phyloP scores from a whole-genome alignment of 169 alveolate species.

The Theileria equi region DNA sequence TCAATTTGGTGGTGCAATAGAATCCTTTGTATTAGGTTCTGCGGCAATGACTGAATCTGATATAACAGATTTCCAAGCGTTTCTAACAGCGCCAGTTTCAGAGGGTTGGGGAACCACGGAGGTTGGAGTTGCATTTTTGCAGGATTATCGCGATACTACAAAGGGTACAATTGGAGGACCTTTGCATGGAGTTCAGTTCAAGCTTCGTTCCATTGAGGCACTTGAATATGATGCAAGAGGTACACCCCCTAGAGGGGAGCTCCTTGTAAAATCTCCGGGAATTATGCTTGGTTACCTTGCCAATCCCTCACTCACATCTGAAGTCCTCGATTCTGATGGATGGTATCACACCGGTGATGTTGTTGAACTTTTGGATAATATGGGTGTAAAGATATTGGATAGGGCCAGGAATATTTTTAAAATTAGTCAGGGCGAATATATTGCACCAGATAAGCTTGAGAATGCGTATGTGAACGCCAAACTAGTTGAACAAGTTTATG shows the following conservation, averaged over 20 bases:
- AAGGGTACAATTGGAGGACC: constrained; percentile 79
- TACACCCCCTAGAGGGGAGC: constrained; percentile 73
- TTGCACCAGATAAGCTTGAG: constrained; percentile 94
- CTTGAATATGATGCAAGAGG: constrained; percentile 71
- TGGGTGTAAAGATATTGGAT: constrained; percentile 89
- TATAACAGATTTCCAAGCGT: constrained; percentile 63
- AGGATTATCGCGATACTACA: constrained; percentile 62
- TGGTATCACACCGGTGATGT: constrained; percentile 92
- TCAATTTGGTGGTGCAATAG: constrained; percentile 69
- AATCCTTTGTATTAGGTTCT: constrained; percentile 71
- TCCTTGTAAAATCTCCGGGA: constrained; percentile 80
- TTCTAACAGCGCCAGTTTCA: constrained; percentile 61
- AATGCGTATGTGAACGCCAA: constrained; percentile 68
- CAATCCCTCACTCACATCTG: constrained; percentile 81
- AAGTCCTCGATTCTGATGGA: constrained; percentile 86
- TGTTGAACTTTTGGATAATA: constrained; percentile 78
- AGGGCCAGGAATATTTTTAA: constrained; percentile 92
- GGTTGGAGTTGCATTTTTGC: constrained; percentile 68
- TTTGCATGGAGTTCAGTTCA: constrained; percentile 57
- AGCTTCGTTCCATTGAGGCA: constrained; percentile 63
- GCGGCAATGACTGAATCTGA: constrained; percentile 69
- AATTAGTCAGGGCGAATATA: constrained; percentile 93
- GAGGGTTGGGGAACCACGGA: constrained; percentile 82
- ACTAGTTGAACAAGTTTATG: constrained; percentile 69
- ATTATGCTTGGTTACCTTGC: constrained; percentile 85